Evolutionary conservation across 495 filamentous ascomycete genomes (phyloP), one percentile per base, ranked within the genome.

Genomic region (Tuber calosporum): DNA sequence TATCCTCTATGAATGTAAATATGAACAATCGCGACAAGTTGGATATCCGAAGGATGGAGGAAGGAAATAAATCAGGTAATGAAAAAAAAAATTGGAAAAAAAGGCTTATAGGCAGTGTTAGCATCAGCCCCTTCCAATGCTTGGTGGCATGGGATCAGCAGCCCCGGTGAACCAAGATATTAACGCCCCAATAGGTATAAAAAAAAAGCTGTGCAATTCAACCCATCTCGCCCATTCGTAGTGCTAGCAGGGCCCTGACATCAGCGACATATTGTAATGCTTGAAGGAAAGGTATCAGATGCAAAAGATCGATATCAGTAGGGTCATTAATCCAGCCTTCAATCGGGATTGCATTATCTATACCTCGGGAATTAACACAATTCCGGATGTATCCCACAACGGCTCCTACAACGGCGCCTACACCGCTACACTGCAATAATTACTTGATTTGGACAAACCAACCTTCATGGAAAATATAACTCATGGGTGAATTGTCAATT

Each of bases 381-480:
- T 69, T 41, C 67, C 17, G 13, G n/a, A 34, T 30, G 26, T 17
- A 62, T 30, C 34, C 20, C 30, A 77, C 39, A 66, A 41, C 1
- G 37, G 67, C 67, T 0, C 13, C 22, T 5, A 17, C 2, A 62
- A 3, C 45, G 22, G 8, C 45, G 2, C 45, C 45, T n/a, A 22
- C 34, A 36, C 70, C 43, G 8, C 41, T 36, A 36, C 34, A 62
- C 40, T 34, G 40, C 5, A 62, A 42, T 42, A 15, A n/a, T 62
- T 15, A 69, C 67, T 40, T 43, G 41, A 43, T 69, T 30, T 39
- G 67, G 30, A 19, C 53, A 19, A 68, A 76, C 85, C 66, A 82
- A 97, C 95, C 96, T 89, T 96, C 93, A 82, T 99, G 95, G 85
- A 99, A 99, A 85, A 96, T 92, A 83, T 99, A 99, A 84, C 94